Base-by-base conservation (phyloP, 1,284 basidiomycete species). In the Moesziomyces sp. region DNA sequence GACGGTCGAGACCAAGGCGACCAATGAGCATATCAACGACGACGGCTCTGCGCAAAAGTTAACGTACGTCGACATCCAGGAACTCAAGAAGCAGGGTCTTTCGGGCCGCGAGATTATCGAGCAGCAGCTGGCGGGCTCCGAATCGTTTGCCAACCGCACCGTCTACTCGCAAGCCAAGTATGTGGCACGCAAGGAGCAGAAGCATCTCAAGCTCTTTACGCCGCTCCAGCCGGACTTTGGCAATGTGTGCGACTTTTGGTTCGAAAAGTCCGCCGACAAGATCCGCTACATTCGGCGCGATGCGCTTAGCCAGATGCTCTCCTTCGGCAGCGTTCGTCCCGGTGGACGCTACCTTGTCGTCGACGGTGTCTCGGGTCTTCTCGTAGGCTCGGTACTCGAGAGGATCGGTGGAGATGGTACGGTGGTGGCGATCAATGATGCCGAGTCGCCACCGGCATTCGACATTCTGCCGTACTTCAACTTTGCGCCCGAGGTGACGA, bases 401-500 rank as follows among this genome's bases (percentile, higher is more conserved):
- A 21, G 70, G 23, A 44, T 75, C 24, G 92, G 91, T 38, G 86
- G 93, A 38, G 86, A 90, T 77, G 95, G 95, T 5, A 88, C 90
- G 53, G 86, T 99, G 21, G 86, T 97, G 60, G 89, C 92, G 3
- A 90, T 99, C 79, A 93, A 91, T 78, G 93, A 97, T 74, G 89
- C 91, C 35, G 96, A 98, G 80, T 93, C 92, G 3, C 94, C 96
- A 7, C 96, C 97, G 11, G 91, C 93, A 40, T 94, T 94, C 84
- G 93, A 93, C 42, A 88, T 95, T 21, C 85, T 96, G 81, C 87
- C 88, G 2, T 97, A 97, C 84, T 93, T 95, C 79, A 87, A 89
- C 26, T 87, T 89, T 62, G 76, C 73, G 2, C 16, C 54, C 0
- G 87, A 90, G 56, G 56, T 63, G 11, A 73, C 54, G 0, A 57